phyloP scores from a whole-genome alignment of 805 yeast species.

The Cyberlindnera amylophila region DNA sequence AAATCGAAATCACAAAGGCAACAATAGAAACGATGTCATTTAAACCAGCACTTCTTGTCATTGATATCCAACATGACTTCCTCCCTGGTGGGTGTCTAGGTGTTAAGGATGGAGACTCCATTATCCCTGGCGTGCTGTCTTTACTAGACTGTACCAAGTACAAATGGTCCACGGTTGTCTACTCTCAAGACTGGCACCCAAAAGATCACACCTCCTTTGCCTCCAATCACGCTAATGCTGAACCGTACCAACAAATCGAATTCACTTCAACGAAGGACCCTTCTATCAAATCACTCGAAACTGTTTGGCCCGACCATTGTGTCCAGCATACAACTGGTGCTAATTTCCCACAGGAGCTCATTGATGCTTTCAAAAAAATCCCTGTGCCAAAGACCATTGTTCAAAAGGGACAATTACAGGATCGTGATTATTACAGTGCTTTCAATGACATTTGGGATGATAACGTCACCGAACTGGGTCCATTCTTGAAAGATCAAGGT shows the following conservation, averaged over 20 bases:
- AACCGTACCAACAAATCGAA: conserved; percentile 47
- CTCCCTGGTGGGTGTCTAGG: conserved; percentile 82
- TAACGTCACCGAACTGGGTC: conserved; percentile 63
- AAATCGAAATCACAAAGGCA: neutral
- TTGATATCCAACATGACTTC: conserved; percentile 87
- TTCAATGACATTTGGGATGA: conserved; percentile 76
- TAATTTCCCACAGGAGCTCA: conserved; percentile 50
- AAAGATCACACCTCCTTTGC: conserved; percentile 78
- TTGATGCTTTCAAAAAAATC: conserved; percentile 31
- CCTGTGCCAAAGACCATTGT: conserved; percentile 42
- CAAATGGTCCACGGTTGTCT: conserved; percentile 61
- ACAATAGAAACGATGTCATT: conserved; percentile 6
- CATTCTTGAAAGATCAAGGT: conserved; percentile 39
- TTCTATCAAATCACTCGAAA: conserved; percentile 34
- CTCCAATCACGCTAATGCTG: conserved; percentile 45
- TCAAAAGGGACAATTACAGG: conserved; percentile 65
- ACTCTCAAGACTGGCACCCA: conserved; percentile 92
- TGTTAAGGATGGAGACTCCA: conserved; percentile 56
- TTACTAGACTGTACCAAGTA: conserved; percentile 38
- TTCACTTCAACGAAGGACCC: conserved; percentile 48
- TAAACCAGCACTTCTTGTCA: conserved; percentile 58
- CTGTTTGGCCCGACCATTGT: conserved; percentile 92
- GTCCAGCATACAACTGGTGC: conserved; percentile 70
- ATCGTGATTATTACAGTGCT: conserved; percentile 85
- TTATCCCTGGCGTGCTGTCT: conserved; percentile 49